Conservation (phyloP, 257 asterid species). For the Gentiana dahurica region DNA sequence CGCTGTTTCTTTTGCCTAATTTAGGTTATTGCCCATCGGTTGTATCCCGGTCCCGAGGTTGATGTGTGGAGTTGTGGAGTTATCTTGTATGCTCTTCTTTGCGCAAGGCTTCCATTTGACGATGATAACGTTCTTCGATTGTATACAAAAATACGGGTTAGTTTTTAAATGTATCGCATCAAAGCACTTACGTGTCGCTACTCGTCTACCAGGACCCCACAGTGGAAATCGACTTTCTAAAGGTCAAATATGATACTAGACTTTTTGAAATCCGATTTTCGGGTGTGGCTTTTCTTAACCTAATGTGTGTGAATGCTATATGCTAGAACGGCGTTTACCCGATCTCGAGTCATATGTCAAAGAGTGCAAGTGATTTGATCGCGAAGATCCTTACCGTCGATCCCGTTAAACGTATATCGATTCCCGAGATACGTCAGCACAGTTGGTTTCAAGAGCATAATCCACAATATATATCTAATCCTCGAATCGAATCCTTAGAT, state of each 20-base stretch:
- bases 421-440: constrained; percentile 47
- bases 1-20: neutral
- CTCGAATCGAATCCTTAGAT: constrained; percentile 16
- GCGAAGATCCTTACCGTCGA: constrained; percentile 51
- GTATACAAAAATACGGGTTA: constrained; percentile 44
- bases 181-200: too few relatives aligned
- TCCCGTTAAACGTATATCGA: constrained; percentile 52
- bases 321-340: constrained; percentile 42
- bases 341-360: constrained; percentile 32
- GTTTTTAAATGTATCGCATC: neutral
- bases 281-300: neutral
- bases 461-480: constrained; percentile 34
- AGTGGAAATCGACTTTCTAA: too few relatives aligned
- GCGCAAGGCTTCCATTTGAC: constrained; percentile 65
- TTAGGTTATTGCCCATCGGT: constrained; percentile 35
- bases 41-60: constrained; percentile 77
- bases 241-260: too few relatives aligned
- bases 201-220: too few relatives aligned
- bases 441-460: constrained; percentile 47
- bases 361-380: constrained; percentile 40
- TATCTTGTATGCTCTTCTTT: constrained; percentile 57
- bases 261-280: too few relatives aligned
- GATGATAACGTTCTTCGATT: constrained; percentile 39
- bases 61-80: constrained; percentile 79
- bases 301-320: neutral